Evolutionary conservation across 106 monocot species (phyloP).

Genomic region (Agapanthus africanus): DNA sequence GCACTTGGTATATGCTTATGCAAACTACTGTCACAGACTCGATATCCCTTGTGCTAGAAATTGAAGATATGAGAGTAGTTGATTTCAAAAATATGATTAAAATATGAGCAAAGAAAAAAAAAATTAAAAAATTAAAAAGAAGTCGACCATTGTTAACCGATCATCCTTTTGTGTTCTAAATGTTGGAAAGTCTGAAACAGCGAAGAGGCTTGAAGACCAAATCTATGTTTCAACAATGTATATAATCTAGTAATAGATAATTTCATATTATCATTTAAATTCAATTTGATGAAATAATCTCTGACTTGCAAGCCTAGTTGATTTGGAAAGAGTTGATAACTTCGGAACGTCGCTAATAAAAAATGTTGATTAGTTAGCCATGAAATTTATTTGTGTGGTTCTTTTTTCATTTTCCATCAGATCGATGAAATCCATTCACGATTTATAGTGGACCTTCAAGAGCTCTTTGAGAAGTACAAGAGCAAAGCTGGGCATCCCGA

Average conservation of each 20-base stretch:
- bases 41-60: not conserved
- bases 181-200: not conserved
- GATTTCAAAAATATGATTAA: not conserved
- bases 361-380: no score
- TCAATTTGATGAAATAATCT: not conserved
- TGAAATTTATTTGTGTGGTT: no score
- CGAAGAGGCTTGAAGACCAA: not conserved
- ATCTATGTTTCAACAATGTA: not conserved
- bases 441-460: constrained; percentile 34
- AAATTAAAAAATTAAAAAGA: not conserved
- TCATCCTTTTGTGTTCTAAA: not conserved
- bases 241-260: not conserved
- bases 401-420: constrained; percentile 30
- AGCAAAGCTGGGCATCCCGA: constrained; percentile 38
- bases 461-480: constrained; percentile 56
- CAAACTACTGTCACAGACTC: not conserved
- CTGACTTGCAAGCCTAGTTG: not conserved
- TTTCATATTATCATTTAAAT: not conserved
- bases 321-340: no score
- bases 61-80: not conserved
- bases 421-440: constrained; percentile 45
- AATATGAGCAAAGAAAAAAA: not conserved
- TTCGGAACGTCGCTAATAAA: no score
- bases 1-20: not conserved
- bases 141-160: not conserved